phyloP scores from a whole-genome alignment of 805 yeast genomes.

The Sungouiozyma ichnusensis region DNA sequence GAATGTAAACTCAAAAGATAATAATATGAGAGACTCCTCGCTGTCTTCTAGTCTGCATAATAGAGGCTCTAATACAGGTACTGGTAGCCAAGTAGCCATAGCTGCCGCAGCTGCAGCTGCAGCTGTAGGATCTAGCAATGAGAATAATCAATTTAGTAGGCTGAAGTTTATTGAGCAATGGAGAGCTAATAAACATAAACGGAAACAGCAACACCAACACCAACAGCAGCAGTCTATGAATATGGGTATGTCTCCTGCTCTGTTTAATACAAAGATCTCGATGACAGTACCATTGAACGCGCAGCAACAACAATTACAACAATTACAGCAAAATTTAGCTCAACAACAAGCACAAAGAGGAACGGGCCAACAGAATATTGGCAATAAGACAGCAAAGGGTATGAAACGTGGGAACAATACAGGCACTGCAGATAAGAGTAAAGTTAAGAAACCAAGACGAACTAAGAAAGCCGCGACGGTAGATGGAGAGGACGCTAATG shows the following conservation, averaged over 20 bases:
- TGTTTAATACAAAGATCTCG: conserved; percentile 25
- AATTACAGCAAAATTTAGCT: conserved; percentile 25
- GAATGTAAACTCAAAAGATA: not conserved
- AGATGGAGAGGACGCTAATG: conserved; percentile 4
- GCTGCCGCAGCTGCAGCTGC: conserved; percentile 32
- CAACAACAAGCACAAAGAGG: conserved; percentile 15
- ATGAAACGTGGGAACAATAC: conserved; percentile 1
- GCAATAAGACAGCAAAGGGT: conserved; percentile 3
- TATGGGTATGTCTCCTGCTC: conserved; percentile 5
- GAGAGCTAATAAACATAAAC: conserved; percentile 53
- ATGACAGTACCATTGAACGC: conserved; percentile 23
- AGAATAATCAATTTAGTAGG: conserved; percentile 64
- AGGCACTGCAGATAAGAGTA: conserved; percentile 13
- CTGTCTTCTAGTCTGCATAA: conserved; percentile 2
- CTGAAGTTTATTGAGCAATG: conserved; percentile 81
- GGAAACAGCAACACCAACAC: conserved; percentile 31
- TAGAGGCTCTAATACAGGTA: conserved; percentile 19
- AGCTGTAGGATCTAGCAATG: conserved; percentile 30
- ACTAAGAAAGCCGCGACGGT: conserved; percentile 16
- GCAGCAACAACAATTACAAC: conserved; percentile 24
- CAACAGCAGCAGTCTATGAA: conserved; percentile 2
- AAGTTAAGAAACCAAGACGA: conserved; percentile 25
- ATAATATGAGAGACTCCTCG: conserved; percentile 1
- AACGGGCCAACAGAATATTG: conserved; percentile 5
- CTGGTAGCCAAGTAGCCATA: conserved; percentile 26